Conservation (phyloP, 441 rosid genomes). For the Viola pubescens region DNA sequence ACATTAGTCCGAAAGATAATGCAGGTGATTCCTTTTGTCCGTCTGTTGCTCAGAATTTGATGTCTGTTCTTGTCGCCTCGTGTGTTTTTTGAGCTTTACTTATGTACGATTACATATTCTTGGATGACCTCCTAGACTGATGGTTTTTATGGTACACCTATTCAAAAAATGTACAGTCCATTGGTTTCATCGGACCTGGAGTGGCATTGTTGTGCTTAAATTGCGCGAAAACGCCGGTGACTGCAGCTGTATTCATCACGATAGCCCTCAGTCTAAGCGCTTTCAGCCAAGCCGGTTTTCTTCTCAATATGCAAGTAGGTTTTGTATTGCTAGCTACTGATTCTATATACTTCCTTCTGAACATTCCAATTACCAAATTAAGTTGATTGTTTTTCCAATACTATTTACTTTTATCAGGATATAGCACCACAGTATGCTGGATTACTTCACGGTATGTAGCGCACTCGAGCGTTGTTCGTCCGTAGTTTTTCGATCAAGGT, state of each 20-base stretch:
- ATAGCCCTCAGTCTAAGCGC: conserved; percentile 78
- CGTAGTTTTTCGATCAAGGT: not conserved
- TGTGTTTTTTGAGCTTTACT: not conserved
- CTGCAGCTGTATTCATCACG: conserved; percentile 62
- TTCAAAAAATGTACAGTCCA: conserved; percentile 37
- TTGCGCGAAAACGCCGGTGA: conserved; percentile 54
- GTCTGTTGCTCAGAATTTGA: too few species aligned
- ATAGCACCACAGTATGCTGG: conserved; percentile 89
- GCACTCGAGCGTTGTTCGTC: too few species aligned
- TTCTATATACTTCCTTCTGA: not conserved
- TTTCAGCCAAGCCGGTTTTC: conserved; percentile 97
- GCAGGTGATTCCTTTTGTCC: conserved; percentile 45
- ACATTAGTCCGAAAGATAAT: conserved; percentile 76
- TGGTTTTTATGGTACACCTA: not conserved
- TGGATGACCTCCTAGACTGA: not conserved
- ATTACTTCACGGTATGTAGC: conserved; percentile 59
- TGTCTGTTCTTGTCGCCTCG: too few species aligned
- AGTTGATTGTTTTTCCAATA: not conserved
- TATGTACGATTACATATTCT: not conserved
- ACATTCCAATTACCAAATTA: not conserved
- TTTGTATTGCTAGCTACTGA: not conserved
- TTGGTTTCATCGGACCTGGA: conserved; percentile 87
- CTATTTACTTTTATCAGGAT: conserved; percentile 37
- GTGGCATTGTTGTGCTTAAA: conserved; percentile 70
- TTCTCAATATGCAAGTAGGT: conserved; percentile 86